phyloP scores from a whole-genome alignment of 306 rosid genomes.

The Lathyrus sativus region DNA sequence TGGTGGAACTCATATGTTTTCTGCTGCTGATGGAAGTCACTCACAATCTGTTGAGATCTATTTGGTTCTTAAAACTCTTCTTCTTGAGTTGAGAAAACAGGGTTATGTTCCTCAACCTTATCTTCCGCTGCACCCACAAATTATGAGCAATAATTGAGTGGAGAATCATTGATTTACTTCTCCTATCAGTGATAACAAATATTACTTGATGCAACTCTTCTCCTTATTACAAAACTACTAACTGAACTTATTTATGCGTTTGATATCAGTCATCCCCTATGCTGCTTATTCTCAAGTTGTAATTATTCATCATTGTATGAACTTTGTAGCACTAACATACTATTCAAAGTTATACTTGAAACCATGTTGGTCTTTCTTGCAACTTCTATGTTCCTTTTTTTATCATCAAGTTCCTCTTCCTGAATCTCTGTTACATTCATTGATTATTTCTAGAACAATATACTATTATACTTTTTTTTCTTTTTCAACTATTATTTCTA shows the following conservation, averaged over 20 bases:
- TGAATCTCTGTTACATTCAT: not conserved
- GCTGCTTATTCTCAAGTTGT: conserved; percentile 8
- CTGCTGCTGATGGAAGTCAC: conserved; percentile 76
- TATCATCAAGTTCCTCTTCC: conserved; percentile 1
- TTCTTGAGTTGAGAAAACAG: conserved; percentile 67
- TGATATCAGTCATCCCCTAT: conserved; percentile 7
- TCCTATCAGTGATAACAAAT: conserved; percentile 24
- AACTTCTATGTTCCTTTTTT: not conserved
- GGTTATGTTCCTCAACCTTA: conserved; percentile 76
- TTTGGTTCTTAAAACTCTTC: conserved; percentile 57
- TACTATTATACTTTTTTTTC: not conserved
- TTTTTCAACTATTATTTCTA: not conserved
- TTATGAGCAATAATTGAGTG: conserved; percentile 37
- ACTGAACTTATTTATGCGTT: conserved; percentile 1
- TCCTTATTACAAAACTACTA: conserved; percentile 2
- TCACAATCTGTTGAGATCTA: conserved; percentile 58
- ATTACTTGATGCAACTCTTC: conserved; percentile 22
- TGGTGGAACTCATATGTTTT: conserved; percentile 66
- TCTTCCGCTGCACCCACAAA: conserved; percentile 71
- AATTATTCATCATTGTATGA: not conserved
- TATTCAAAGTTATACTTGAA: conserved; percentile 9
- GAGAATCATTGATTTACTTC: conserved; percentile 28
- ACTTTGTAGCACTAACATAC: conserved; percentile 22
- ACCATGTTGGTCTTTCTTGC: conserved; percentile 17
- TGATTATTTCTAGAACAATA: conserved; percentile 15